Evolutionary conservation across 2,329 filamentous ascomycete species (phyloP), one percentile per base, ranked within the genome.

Genomic region (Emmonsia crescens): DNA sequence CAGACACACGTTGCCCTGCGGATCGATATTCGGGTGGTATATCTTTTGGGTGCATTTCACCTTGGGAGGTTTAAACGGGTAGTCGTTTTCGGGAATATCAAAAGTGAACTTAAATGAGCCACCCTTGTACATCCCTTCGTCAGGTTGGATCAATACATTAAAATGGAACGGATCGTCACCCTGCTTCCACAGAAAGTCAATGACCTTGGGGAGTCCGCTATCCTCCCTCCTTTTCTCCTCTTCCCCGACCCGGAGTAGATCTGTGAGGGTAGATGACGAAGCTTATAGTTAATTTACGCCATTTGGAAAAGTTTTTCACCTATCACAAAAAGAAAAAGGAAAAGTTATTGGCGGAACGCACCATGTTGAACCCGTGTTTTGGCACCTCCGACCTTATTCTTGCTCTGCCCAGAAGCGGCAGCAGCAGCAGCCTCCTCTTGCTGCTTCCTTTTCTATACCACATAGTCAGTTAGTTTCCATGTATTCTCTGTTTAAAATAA

Each of bases 1-100:
- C 71, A 99, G 78, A 79, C 94, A 99, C 65, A 99, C 92, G 73
- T 99, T 99, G 68, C 94, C 94, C 74, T 97, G 91, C 48, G 96
- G 83, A 72, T 99, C 94, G 73, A 99, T 99, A 76, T 99, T 99
- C 5, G 94, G 94, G 74, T 99, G 94, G 79, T 99, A 99, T 70
- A 99, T 97, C 82, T 96, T 97, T 78, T 99, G 90, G 68, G 87
- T 89, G 79, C 94, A 97, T 72, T 89, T 94, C 69, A 99, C 94
- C 78, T 97, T 97, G 24, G 94, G 94, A 65, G 94, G 92, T 74
- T 97, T 92, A 78, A 97, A 94, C 0, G 94, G 94, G 77, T 96
- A 99, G 79, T 89, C 94, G 73, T 93, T n/a, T 21, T 46, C 89
- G 76, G 90, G 91, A 79, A 99, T 96, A 65, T 85, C 84, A 77